A percentile compares a stretch with the other conserved stretches of the same genome.
phyloP scores from a whole-genome alignment of 345 rosid genomes.

The Boechera stricta region DNA sequence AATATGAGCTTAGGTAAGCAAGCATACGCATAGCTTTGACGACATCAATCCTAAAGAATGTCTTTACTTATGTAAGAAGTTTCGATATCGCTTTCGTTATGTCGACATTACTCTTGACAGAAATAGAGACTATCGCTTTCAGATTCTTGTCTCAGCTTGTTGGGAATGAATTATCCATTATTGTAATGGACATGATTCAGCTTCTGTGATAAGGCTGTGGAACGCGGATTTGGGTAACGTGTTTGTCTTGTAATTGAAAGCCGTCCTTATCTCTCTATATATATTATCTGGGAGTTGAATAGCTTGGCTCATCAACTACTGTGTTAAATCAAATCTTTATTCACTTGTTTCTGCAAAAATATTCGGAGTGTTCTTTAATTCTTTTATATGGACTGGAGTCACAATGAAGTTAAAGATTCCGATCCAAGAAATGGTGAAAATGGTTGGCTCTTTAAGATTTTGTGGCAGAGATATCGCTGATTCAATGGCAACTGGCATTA shows the following conservation, averaged over 20 bases:
- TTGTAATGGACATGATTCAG: background rate
- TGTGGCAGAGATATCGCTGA: background rate
- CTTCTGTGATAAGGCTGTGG: no score
- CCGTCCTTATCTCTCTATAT: background rate
- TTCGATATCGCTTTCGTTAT: constrained; percentile 11
- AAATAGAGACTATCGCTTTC: constrained; percentile 12
- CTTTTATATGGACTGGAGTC: constrained; percentile 27
- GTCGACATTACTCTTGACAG: constrained; percentile 11
- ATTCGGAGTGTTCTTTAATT: background rate
- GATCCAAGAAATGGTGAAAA: constrained; percentile 32
- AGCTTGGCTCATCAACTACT: background rate
- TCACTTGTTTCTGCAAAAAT: background rate
- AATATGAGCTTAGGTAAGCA: background rate
- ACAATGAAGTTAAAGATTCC: constrained; percentile 33
- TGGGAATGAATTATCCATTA: constrained; percentile 8
- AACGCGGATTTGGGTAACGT: background rate
- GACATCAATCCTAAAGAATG: constrained; percentile 1
- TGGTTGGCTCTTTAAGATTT: constrained; percentile 29
- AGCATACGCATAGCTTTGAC: background rate
- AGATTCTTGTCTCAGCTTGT: constrained; percentile 2
- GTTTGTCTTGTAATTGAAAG: background rate
- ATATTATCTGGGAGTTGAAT: background rate
- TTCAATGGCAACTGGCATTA: background rate
- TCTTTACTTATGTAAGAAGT: background rate
- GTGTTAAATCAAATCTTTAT: constrained; percentile 2